A percentile compares a stretch with the other conserved stretches of the same genome.
Evolutionary conservation across 352 stramenopile species (phyloP).

Genomic region (Globisporangium perplexum): DNA sequence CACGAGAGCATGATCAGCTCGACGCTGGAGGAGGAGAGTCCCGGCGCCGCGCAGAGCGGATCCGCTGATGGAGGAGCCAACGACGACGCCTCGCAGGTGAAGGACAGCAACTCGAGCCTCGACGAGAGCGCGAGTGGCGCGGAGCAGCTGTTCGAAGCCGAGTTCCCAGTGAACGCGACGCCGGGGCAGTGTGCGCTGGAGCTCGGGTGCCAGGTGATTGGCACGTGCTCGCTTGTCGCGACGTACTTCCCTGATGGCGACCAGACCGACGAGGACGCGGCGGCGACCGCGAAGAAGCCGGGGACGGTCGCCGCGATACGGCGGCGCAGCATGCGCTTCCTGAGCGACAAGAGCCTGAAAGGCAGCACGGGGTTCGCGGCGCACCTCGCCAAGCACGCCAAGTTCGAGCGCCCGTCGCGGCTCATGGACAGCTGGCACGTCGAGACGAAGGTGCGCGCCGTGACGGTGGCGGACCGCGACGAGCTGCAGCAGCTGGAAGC

Average conservation of each 20-base stretch:
- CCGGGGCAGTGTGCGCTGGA: constrained; percentile 65
- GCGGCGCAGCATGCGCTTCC: constrained; percentile 34
- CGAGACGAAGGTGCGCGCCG: constrained; percentile 52
- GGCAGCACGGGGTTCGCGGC: constrained; percentile 58
- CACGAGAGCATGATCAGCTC: constrained; percentile 66
- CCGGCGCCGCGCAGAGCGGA: background rate
- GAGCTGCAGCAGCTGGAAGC: constrained; percentile 35
- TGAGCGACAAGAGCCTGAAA: constrained; percentile 62
- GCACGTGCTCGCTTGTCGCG: constrained; percentile 45
- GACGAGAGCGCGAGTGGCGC: constrained; percentile 3
- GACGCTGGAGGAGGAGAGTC: constrained; percentile 48
- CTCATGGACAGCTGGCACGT: constrained; percentile 71
- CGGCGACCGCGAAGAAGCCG: constrained; percentile 11
- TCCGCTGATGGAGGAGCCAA: background rate
- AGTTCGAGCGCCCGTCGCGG: constrained; percentile 47
- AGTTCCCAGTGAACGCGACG: constrained; percentile 68
- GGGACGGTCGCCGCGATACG: constrained; percentile 8
- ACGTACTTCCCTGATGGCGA: constrained; percentile 23
- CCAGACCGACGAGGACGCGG: constrained; percentile 9
- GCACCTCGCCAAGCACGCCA: constrained; percentile 63
- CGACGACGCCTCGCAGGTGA: background rate
- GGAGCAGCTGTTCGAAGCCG: constrained; percentile 51
- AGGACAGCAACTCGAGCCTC: background rate
- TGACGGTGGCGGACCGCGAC: constrained; percentile 33
- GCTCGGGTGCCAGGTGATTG: constrained; percentile 58